phyloP scores from a whole-genome alignment of 768 basidiomycete genomes.

The Russula vinacea region DNA sequence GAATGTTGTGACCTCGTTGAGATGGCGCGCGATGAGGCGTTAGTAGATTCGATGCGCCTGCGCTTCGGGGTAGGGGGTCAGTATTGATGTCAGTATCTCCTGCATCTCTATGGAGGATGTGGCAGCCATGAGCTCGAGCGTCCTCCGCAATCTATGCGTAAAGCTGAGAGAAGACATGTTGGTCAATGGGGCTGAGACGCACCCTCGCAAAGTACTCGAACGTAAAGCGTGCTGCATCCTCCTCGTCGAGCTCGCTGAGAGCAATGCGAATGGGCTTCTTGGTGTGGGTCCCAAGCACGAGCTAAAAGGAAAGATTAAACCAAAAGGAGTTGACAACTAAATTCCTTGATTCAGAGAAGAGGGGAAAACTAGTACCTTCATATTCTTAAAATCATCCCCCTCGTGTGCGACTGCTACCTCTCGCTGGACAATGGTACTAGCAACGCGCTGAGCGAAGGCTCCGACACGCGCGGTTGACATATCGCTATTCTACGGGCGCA shows the following conservation, averaged over 20 bases:
- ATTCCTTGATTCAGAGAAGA: neutral
- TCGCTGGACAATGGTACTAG: slow-evolving; percentile 4
- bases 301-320: neutral
- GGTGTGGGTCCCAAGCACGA: slow-evolving; percentile 15
- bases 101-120: neutral
- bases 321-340: neutral
- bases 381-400: slow-evolving; percentile 9
- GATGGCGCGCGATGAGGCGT: neutral
- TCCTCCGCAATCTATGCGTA: slow-evolving; percentile 10
- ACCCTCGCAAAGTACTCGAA: slow-evolving; percentile 21
- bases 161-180: too few species aligned
- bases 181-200: neutral
- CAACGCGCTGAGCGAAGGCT: slow-evolving; percentile 19
- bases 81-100: neutral
- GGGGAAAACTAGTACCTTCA: slow-evolving; percentile 11
- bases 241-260: slow-evolving; percentile 13
- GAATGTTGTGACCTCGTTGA: neutral
- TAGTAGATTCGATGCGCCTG: slow-evolving; percentile 1
- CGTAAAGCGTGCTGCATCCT: slow-evolving; percentile 10
- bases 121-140: slow-evolving; percentile 15
- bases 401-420: slow-evolving; percentile 14
- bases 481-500: slow-evolving; percentile 2
- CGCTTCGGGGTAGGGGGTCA: slow-evolving; percentile 4
- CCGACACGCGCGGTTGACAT: slow-evolving; percentile 4
- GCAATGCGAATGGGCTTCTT: slow-evolving; percentile 21